Base-by-base conservation (phyloP, 495 filamentous ascomycete species). In the Amniculicola lignicola region DNA sequence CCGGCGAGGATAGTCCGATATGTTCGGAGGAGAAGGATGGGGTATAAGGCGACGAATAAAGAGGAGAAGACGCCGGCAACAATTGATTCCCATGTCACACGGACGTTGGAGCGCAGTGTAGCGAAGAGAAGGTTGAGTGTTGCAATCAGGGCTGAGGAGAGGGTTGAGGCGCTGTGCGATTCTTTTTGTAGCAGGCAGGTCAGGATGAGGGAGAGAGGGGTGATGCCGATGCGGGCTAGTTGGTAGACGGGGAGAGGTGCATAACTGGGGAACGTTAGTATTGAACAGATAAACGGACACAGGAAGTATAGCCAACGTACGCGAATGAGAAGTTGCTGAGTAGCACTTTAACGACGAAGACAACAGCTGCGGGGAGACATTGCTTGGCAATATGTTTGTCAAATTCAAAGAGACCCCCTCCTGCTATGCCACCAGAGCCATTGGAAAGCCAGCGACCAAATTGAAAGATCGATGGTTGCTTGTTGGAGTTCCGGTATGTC, bases 251-350 rank as follows among this genome's bases (percentile, higher is more conserved):
- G 69, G 2, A 76, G 63, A 36, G 71, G 66, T n/a, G 76, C 70
- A 41, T 77, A 78, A 31, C 73, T 76, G 33, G 37, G 38, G 15
- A 27, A 18, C 27, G 44, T 64, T 39, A 64, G 53, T 25, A 33
- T n/a, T n/a, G n/a, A 23, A 4, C 5, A 18, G 2, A 19, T 2
- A 1, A 15, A 1, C 14, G 18, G 18, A 10, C 15, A 22, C 29
- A 11, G 27, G 23, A 18, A 4, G 3, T 21, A 31, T 22, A 7
- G 19, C 46, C 4, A 28, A 55, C 73, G 56, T 66, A 77, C 72
- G 76, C 73, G 59, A 74, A 79, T 11, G 74, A 74, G 23, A 79
- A 54, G 61, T 79, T 80, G 43, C 73, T 77, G 25, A 79, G 65
- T 15, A 75, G 61, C 14, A 78, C 63, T 57, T 77, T 78, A 11